Evolutionary conservation across 805 yeast genomes (phyloP).

Genomic region (Danielozyma ontarioensis): DNA sequence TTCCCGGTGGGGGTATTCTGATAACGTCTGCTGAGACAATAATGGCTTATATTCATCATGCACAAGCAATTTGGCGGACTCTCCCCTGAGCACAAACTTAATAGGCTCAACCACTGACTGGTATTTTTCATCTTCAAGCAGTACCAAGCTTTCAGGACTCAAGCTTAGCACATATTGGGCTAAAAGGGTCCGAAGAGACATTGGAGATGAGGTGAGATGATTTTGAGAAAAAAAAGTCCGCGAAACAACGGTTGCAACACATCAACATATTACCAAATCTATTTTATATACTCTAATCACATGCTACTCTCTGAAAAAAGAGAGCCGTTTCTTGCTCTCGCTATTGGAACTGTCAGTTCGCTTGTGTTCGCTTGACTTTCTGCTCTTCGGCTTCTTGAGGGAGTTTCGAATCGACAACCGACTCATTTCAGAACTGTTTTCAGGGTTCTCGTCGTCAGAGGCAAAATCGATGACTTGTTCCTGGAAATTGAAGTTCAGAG

Average conservation of each 20-base stretch:
- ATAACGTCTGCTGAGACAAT: constrained; percentile 11
- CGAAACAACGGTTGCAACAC: constrained; percentile 6
- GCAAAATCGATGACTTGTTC: constrained; percentile 44
- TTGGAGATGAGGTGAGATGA: no score
- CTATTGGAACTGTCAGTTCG: constrained; percentile 21
- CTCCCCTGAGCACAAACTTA: constrained; percentile 17
- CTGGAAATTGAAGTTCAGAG: constrained; percentile 27
- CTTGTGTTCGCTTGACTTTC: constrained; percentile 26
- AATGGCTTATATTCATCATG: constrained; percentile 14
- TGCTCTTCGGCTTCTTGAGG: constrained; percentile 23
- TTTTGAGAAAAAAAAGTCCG: no score
- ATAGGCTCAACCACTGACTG: constrained; percentile 11
- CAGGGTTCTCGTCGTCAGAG: constrained; percentile 40
- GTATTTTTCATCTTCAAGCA: constrained; percentile 2
- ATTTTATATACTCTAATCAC: constrained; percentile 1
- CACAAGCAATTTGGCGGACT: constrained; percentile 17
- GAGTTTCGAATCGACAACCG: constrained; percentile 37
- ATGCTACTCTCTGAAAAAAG: constrained; percentile 12
- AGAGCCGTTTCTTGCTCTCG: constrained; percentile 18
- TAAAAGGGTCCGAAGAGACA: no score
- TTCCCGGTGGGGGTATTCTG: constrained; percentile 15
- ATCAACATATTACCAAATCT: no score
- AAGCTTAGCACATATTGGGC: constrained; percentile 5
- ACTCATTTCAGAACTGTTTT: constrained; percentile 30
- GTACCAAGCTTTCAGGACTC: neutral